Evolutionary conservation across 164 flowering plant species (phyloP), one percentile per base, ranked within the genome.

Genomic region (Taxillus chinensis): DNA sequence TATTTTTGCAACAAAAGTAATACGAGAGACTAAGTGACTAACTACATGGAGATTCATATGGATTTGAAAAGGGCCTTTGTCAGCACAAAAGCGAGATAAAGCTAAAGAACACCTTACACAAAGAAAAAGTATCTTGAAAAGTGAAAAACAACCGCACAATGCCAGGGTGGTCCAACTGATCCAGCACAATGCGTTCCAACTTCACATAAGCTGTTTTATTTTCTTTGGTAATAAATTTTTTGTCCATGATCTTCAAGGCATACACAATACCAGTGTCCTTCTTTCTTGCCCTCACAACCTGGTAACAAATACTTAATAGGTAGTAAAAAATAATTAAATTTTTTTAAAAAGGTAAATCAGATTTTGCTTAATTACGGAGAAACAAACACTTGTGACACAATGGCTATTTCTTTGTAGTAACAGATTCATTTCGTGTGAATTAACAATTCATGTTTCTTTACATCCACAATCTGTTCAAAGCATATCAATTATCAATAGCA

Each of bases 161-260:
- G 68, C 98, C 99, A 59, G 96, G 92, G 76, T 95, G 98, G 71
- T 91, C 97, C 75, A 95, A 79, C 63, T 95, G 99, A 70, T 95
- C 99, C 39, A 95, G 93, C 15, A 91, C 98, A 60, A 95, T 85
- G 6, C 99, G 81, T 68, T 95, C 99, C 82, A 95, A 69, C 80
- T 95, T 91, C 72, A 91, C 98, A 77, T 87, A 95, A 62, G 96
- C 83, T 62, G 92, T 91, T 78, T 95, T 95, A 66, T 95, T 95
- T 80, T 91, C 99, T 78, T 95, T 95, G 41, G 96, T 87, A 59
- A 95, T 95, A 81, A 95, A 95, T 70, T 95, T 87, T 66, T 95
- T 95, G 78, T 95, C 98, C 99, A 95, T 95, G 60, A 91, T 91
- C 84, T 95, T 95, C 87, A 95, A 79, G 49, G 99, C 99, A 79